Percentiles rank a stretch among this genome's conserved stretches.
These are phyloP conservation scores for Lentinula detonsa DNA, from an alignment of 768 basidiomycete genomes.

Conservation along the genomic window DNA sequence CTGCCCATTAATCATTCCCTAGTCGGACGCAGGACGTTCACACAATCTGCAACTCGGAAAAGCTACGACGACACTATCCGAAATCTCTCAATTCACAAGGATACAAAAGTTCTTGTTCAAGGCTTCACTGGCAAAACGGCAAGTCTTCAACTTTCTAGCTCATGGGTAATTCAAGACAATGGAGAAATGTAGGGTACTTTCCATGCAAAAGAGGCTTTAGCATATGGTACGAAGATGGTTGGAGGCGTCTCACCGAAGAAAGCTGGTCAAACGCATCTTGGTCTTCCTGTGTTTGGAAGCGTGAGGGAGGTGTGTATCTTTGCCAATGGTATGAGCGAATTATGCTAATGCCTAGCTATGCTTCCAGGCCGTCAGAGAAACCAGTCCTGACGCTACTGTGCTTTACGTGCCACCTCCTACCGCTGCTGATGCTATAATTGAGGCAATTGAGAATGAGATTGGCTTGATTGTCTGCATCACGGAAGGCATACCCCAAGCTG, in stretches of 20 bases:
- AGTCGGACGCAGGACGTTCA: slow-evolving; percentile 78
- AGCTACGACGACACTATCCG: slow-evolving; percentile 86
- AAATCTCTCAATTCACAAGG: slow-evolving; percentile 90
- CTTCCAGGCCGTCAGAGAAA: slow-evolving; percentile 75
- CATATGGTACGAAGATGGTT: slow-evolving; percentile 95
- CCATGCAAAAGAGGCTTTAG: slow-evolving; percentile 89
- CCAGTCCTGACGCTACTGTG: slow-evolving; percentile 88
- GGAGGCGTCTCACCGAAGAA: slow-evolving; percentile 97
- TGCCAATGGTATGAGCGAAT: background rate
- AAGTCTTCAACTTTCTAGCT: slow-evolving; percentile 15
- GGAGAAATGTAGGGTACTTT: slow-evolving; percentile 75
- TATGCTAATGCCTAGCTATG: slow-evolving; percentile 5
- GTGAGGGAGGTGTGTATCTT: slow-evolving; percentile 71
- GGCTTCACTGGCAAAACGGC: slow-evolving; percentile 96
- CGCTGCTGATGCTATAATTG: slow-evolving; percentile 96
- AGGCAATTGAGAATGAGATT: slow-evolving; percentile 98
- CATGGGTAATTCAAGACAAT: background rate
- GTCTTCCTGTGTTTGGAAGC: slow-evolving; percentile 88
- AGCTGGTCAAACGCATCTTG: slow-evolving; percentile 92
- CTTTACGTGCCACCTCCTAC: slow-evolving; percentile 97
- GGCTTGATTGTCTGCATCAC: slow-evolving; percentile 97
- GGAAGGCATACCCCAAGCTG: slow-evolving; percentile 96
- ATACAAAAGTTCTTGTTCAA: slow-evolving; percentile 92
- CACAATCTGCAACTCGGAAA: slow-evolving; percentile 64
- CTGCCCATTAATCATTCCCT: background rate